A percentile compares a stretch with the other conserved stretches of the same genome.
phyloP scores from a whole-genome alignment of 805 yeast genomes.

The Yarrowia sp. region DNA sequence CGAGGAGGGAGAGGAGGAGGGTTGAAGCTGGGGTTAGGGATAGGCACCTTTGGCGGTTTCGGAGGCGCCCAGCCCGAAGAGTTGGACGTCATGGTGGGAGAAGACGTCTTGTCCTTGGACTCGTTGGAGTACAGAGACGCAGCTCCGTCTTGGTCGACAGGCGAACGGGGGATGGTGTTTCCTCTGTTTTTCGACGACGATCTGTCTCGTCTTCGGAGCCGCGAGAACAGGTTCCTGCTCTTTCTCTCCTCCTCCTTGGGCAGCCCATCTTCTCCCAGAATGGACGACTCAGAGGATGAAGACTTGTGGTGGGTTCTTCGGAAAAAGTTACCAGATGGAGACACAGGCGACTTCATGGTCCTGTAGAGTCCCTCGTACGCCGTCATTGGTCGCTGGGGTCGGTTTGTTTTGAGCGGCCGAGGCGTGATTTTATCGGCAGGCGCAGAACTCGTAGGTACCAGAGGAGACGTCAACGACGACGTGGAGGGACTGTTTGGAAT shows the following conservation, averaged over 20 bases:
- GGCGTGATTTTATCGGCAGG: slow-evolving; percentile 27
- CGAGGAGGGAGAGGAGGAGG: slow-evolving; percentile 23
- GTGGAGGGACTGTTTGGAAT: slow-evolving; percentile 12
- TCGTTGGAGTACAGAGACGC: slow-evolving; percentile 21
- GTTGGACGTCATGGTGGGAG: background rate
- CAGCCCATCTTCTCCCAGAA: slow-evolving; percentile 19
- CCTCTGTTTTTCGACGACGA: slow-evolving; percentile 10
- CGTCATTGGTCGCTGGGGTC: slow-evolving; percentile 42
- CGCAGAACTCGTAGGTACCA: slow-evolving; percentile 10
- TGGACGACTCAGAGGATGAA: slow-evolving; percentile 61
- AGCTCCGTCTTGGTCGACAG: slow-evolving; percentile 8
- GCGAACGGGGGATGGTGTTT: slow-evolving; percentile 12
- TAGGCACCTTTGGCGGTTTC: slow-evolving; percentile 28
- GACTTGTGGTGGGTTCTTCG: slow-evolving; percentile 69
- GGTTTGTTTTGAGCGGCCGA: slow-evolving; percentile 34
- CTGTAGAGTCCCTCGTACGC: slow-evolving; percentile 32
- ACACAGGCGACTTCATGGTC: slow-evolving; percentile 52
- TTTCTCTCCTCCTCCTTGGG: slow-evolving; percentile 16
- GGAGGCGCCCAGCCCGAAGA: slow-evolving; percentile 19
- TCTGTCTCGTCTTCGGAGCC: slow-evolving; percentile 25
- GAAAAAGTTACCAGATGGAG: slow-evolving; percentile 57
- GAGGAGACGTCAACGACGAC: slow-evolving; percentile 4
- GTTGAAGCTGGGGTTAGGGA: background rate
- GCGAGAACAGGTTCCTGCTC: slow-evolving; percentile 13
- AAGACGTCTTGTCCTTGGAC: slow-evolving; percentile 4